A percentile compares a stretch with the other conserved stretches of the same genome.
These are phyloP conservation scores for Talaromyces sp. DNA, from an alignment of 2,329 filamentous ascomycete species.

Conservation along the genomic window DNA sequence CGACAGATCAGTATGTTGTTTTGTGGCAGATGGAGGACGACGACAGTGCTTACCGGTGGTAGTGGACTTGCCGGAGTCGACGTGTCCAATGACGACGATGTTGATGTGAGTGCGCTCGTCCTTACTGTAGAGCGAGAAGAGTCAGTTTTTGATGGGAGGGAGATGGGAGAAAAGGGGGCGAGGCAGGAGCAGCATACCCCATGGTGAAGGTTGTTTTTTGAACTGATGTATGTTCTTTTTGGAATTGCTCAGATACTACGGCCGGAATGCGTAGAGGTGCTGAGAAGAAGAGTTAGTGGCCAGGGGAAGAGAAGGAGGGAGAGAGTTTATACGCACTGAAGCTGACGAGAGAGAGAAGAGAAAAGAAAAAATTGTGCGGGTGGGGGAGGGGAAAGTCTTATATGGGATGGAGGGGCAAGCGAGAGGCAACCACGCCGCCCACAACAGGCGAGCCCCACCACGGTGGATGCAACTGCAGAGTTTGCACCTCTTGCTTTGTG, in stretches of 20 bases:
- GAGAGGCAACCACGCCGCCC: conserved; percentile 33
- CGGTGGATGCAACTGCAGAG: neutral
- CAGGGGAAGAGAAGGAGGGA: conserved; percentile 16
- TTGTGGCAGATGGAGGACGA: conserved; percentile 29
- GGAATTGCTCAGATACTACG: conserved; percentile 48
- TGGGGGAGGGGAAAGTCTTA: conserved; percentile 42
- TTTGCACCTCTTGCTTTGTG: conserved; percentile 12
- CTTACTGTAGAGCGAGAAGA: conserved; percentile 60
- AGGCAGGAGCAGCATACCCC: conserved; percentile 47
- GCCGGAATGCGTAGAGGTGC: conserved; percentile 48
- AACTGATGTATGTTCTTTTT: conserved; percentile 45
- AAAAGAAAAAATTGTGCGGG: conserved; percentile 34
- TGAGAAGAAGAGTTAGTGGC: conserved; percentile 29
- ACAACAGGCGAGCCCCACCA: conserved; percentile 16
- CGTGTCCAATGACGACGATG: conserved; percentile 98
- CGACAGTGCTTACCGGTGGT: conserved; percentile 68
- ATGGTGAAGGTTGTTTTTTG: conserved; percentile 50
- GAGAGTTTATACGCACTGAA: conserved; percentile 42
- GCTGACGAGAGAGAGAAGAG: conserved; percentile 36
- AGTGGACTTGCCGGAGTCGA: conserved; percentile 99
- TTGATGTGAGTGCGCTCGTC: conserved; percentile 94
- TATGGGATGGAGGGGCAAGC: conserved; percentile 46
- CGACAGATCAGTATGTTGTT: neutral
- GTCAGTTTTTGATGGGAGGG: conserved; percentile 9
- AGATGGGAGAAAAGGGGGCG: neutral